A percentile compares a stretch with the other conserved stretches of the same genome.
These are phyloP conservation scores for Xylona heveae DNA, from an alignment of 495 filamentous ascomycete genomes.

Conservation along the genomic window DNA sequence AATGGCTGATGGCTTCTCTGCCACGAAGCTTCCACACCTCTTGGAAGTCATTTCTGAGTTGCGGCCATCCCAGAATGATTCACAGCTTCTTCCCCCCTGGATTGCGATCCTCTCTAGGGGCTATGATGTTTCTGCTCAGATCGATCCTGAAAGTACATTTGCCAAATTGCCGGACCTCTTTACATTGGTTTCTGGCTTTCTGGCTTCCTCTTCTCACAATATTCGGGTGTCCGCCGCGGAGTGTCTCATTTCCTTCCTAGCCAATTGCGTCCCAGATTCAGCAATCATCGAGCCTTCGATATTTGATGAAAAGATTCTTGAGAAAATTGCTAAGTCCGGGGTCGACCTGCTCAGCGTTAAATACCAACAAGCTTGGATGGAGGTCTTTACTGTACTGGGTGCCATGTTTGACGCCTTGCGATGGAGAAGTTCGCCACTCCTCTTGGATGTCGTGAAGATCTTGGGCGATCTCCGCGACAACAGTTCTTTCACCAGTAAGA, in stretches of 20 bases:
- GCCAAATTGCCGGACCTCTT: constrained; percentile 69
- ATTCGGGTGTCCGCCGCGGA: constrained; percentile 86
- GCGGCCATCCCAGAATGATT: constrained; percentile 74
- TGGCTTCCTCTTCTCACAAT: constrained; percentile 72
- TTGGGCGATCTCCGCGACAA: constrained; percentile 77
- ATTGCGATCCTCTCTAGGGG: constrained; percentile 85
- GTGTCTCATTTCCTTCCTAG: constrained; percentile 78
- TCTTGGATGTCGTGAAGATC: constrained; percentile 47
- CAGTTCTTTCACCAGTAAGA: constrained; percentile 80
- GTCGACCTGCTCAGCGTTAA: constrained; percentile 62
- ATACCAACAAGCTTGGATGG: constrained; percentile 86
- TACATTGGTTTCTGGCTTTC: constrained; percentile 49
- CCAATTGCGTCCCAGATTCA: constrained; percentile 60
- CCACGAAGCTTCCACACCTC: constrained; percentile 70
- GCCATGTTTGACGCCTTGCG: constrained; percentile 69
- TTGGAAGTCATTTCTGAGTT: constrained; percentile 75
- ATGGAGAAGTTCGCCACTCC: constrained; percentile 61
- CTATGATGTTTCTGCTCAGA: constrained; percentile 80
- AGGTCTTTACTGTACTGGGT: constrained; percentile 79
- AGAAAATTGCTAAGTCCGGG: constrained; percentile 45
- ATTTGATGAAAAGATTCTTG: constrained; percentile 67
- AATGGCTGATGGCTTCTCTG: constrained; percentile 60
- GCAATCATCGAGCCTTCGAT: constrained; percentile 73
- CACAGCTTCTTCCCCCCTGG: constrained; percentile 85
- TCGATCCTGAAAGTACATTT: constrained; percentile 71